Evolutionary conservation across 306 rosid genomes (phyloP).

Genomic region (Prunus davidiana): DNA sequence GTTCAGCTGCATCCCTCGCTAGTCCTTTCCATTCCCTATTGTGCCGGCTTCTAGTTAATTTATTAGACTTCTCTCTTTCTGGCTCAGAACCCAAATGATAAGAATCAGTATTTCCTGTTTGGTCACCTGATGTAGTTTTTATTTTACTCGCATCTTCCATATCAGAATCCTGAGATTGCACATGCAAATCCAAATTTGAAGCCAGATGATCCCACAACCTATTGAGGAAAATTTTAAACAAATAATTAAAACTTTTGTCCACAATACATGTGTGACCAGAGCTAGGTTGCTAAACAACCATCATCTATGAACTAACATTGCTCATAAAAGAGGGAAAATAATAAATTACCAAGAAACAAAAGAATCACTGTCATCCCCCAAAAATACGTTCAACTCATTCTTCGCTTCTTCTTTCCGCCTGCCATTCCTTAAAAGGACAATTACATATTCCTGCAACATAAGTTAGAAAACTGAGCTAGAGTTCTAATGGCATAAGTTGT

Average conservation of each 20-base stretch:
- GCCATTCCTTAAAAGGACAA: constrained; percentile 89
- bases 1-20: constrained; percentile 54
- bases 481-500: background rate
- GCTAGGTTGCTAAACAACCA: background rate
- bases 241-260: background rate
- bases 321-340: constrained; percentile 6
- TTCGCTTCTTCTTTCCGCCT: constrained; percentile 79
- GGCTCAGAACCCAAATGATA: constrained; percentile 45
- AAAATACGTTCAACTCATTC: constrained; percentile 75
- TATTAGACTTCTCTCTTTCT: constrained; percentile 51
- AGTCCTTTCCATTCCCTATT: constrained; percentile 85
- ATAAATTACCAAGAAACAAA: constrained; percentile 82
- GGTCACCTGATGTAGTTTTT: constrained; percentile 38
- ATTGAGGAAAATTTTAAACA: constrained; percentile 18
- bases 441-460: constrained; percentile 79
- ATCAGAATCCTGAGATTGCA: constrained; percentile 43
- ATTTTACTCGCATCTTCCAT: constrained; percentile 44
- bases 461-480: constrained; percentile 17
- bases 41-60: constrained; percentile 53
- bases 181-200: constrained; percentile 53
- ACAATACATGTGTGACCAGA: background rate
- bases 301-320: constrained; percentile 1
- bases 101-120: constrained; percentile 34
- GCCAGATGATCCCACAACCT: constrained; percentile 98
- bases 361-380: constrained; percentile 86